Evolutionary conservation across 441 rosid genomes (phyloP), one percentile per base, ranked within the genome.

Genomic region (Metrosideros polymorpha): DNA sequence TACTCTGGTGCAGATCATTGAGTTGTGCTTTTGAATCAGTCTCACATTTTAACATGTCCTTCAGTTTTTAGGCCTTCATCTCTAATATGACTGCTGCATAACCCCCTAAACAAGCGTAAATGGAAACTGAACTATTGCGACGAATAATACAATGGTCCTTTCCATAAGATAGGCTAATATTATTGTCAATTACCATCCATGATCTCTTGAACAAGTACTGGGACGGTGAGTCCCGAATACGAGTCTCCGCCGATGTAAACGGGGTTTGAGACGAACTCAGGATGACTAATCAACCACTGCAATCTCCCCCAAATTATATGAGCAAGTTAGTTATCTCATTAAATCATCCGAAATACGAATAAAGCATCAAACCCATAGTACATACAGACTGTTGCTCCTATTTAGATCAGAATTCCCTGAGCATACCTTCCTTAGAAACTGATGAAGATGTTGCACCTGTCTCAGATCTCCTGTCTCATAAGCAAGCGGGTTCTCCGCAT

Each of bases 231-330:
- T 85, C 98, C 98, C 2, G 99, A 89, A 88, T 93, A 95, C 6
- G 98, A 96, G 88, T 94, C 95, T 32, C 98, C 98, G n/a, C 94
- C 92, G 12, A 95, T 83, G 50, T 92, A 96, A 50, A 95, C 39
- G 19, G 92, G 93, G 88, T 89, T 94, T 9, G 91, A 87, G 53
- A 85, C 55, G 82, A 94, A 94, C 55, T 93, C 91, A 2, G 92
- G 91, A 66, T 93, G 98, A 63, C 88, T 91, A 75, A 54, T 84
- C 83, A 95, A 86, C 98, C 98, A 96, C 97, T 96, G 90, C 84
- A 90, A 54, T 66, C 42, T 13, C 30, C 15, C 75, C 52, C 32
- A 77, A 17, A 19, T 35, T 7, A 52, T 29, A 51, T 39, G 19
- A 77, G 82, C 54, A 79, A 54, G 54, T 42, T 42, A 71, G 49